These are phyloP conservation scores for Metroxylon sagu DNA, from an alignment of 176 grass and related monocot genomes.

Conservation along the genomic window DNA sequence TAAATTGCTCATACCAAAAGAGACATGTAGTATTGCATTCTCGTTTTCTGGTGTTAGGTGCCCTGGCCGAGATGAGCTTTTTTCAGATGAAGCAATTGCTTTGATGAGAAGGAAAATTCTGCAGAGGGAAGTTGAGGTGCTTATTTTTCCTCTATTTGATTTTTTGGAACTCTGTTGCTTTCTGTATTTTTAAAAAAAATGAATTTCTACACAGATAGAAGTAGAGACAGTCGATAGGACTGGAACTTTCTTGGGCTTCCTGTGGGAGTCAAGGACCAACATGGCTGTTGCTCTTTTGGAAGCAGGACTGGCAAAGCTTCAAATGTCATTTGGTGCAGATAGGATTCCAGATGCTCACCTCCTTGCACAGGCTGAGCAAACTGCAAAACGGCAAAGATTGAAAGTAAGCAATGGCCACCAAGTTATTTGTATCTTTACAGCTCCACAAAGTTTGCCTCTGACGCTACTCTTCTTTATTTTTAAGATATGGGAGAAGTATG, in stretches of 20 bases:
- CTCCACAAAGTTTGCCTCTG: no score
- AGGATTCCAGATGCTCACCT: constrained; percentile 67
- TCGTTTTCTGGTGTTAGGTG: constrained; percentile 93
- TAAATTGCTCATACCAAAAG: constrained; percentile 93
- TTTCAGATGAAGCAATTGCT: constrained; percentile 91
- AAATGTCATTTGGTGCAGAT: constrained; percentile 73
- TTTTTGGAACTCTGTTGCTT: not conserved
- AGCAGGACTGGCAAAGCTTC: constrained; percentile 72
- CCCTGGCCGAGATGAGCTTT: constrained; percentile 71
- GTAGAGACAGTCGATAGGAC: constrained; percentile 89
- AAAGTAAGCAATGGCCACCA: constrained; percentile 37
- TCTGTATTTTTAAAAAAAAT: not conserved
- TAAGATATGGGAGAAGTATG: constrained; percentile 95
- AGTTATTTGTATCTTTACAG: no score
- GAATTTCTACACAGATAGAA: constrained; percentile 55
- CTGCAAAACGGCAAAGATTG: constrained; percentile 76
- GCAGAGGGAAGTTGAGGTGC: constrained; percentile 87
- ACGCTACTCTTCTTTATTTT: constrained; percentile 7
- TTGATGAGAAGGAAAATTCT: constrained; percentile 91
- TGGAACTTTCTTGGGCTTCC: constrained; percentile 86
- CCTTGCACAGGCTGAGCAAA: constrained; percentile 60
- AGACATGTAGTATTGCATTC: constrained; percentile 95
- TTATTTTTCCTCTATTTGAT: not conserved
- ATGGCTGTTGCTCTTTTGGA: constrained; percentile 71
- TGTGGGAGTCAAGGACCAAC: constrained; percentile 87